Evolutionary conservation across 768 basidiomycete genomes (phyloP).

Genomic region (Tulasnella calospora): DNA sequence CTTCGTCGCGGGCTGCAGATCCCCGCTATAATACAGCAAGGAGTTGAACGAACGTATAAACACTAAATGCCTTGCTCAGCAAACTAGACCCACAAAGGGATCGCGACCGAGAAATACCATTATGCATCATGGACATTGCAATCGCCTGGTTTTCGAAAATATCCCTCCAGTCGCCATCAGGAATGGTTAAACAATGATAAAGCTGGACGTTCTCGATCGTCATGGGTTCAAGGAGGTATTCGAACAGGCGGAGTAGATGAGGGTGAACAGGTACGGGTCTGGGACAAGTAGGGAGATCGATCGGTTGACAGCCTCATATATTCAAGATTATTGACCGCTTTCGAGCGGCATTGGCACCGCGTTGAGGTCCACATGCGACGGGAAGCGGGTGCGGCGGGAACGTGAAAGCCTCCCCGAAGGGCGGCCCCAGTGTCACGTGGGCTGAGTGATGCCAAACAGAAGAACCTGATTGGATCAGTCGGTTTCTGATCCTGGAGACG

Average conservation of each 20-base stretch:
- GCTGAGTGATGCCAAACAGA: too few species aligned
- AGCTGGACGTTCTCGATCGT: neutral
- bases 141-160: slow-evolving; percentile 7
- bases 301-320: neutral
- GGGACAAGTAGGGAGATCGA: neutral
- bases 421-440: too few species aligned
- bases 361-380: too few species aligned
- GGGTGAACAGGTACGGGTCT: neutral
- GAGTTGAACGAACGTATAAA: slow-evolving; percentile 15
- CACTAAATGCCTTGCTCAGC: neutral
- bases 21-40: neutral
- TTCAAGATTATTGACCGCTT: too few species aligned
- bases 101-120: neutral
- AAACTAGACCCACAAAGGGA: neutral
- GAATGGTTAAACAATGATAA: slow-evolving; percentile 3
- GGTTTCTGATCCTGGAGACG: too few species aligned
- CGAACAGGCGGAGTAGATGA: neutral
- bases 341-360: too few species aligned
- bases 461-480: too few species aligned
- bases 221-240: neutral
- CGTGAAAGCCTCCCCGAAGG: too few species aligned
- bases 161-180: slow-evolving; percentile 6
- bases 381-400: too few species aligned
- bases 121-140: neutral
- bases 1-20: neutral